These are phyloP conservation scores for Colletotrichum theobromicola DNA, from an alignment of 2,329 filamentous ascomycete genomes.

Conservation along the genomic window DNA sequence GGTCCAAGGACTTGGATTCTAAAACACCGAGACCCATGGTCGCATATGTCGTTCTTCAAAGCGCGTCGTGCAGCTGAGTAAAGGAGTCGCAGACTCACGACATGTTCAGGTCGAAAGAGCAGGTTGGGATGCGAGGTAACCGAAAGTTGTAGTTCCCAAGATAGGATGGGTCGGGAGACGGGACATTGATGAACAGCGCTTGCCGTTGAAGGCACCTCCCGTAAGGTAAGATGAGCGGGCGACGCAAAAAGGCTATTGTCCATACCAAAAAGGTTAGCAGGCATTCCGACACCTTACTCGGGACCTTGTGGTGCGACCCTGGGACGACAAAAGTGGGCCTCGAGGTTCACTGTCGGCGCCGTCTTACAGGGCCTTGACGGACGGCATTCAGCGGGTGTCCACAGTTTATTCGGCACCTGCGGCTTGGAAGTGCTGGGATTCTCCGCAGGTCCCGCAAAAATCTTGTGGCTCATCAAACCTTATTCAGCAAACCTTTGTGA, in stretches of 20 bases:
- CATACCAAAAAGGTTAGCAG: neutral
- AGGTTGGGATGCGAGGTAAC: neutral
- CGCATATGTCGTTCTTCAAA: neutral
- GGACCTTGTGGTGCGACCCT: neutral
- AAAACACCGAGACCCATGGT: slow-evolving; percentile 77
- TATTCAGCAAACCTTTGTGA: neutral
- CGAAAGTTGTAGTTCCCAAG: neutral
- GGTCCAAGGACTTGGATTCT: slow-evolving; percentile 67
- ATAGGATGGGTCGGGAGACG: neutral
- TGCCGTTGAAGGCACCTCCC: neutral
- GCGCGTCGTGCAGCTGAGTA: neutral
- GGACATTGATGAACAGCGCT: neutral
- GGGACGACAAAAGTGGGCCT: neutral
- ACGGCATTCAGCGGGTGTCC: neutral
- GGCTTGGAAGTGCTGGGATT: neutral
- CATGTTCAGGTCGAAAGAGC: neutral
- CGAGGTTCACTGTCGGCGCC: neutral
- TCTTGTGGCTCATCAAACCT: slow-evolving; percentile 19
- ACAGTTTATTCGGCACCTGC: slow-evolving; percentile 8
- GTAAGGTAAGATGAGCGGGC: neutral
- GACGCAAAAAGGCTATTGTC: neutral
- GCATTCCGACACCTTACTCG: neutral
- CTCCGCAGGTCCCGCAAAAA: neutral
- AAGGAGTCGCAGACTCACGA: neutral
- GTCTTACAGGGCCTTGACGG: neutral